Base-by-base conservation (phyloP, 441 rosid genomes). In the Corymbia citriodora region DNA sequence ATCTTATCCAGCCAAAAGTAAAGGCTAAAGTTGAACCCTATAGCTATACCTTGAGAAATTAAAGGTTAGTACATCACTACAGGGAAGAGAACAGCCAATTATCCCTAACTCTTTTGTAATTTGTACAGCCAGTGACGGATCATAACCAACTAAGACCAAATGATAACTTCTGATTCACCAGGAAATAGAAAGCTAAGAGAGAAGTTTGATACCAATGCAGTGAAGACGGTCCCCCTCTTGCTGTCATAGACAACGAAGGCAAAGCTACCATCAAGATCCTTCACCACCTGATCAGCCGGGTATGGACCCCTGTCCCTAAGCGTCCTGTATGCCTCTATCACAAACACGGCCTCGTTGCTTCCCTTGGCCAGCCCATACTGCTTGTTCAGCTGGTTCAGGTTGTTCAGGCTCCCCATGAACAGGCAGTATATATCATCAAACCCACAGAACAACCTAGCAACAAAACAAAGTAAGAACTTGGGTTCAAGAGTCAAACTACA, bases 271-370 rank as follows among this genome's bases (percentile, higher is more conserved):
- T 98, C 99, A 9, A 98, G 93, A 89, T 96, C 99, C 90, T 94
- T 94, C 3, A 98, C 96, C 19, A 97, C 99, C 93, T 98, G 95
- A 89, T 97, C 96, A 15, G 99, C 98, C 10, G 99, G 99, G 91
- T 95, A 98, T 2, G 99, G 99, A 23, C 99, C 99, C 19, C 99
- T 95, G 93, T 98, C 99, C 90, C 99, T 93, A 40, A 98, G 96
- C 59, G 99, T 96, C 91, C 96, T 92, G 55, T 98, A 97, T 9
- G 99, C 97, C 91, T 98, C 98, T 33, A 96, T 94, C 63, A 96
- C 94, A 91, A 97, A 92, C 97, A 94, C 92, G 63, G 99, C 99
- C 92, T 98, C 99, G 61, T 96, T 94, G 85, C 94, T 91, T 40
- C 96, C 94, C 92, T 96, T 98, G 21, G 97, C 93, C 0, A 98